phyloP scores from a whole-genome alignment of 228 moss, liverwort and hornwort genomes.

The Sphagnum magellanicum region DNA sequence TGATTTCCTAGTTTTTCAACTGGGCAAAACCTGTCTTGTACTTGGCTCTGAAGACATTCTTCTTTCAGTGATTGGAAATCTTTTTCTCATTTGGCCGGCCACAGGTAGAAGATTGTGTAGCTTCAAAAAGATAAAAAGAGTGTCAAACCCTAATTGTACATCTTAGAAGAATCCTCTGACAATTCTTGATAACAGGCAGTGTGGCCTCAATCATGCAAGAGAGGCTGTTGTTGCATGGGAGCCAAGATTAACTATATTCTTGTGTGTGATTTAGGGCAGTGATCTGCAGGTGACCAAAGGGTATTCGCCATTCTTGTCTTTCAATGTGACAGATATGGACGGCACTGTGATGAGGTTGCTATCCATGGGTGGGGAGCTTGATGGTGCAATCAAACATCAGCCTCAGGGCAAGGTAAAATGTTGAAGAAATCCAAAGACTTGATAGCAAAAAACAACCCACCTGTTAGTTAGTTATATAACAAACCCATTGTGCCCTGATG shows the following conservation, averaged over 20 bases:
- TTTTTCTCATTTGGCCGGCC: background rate
- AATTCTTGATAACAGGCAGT: background rate
- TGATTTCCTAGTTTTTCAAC: background rate
- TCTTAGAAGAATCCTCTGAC: background rate
- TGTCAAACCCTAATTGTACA: background rate
- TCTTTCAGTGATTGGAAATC: background rate
- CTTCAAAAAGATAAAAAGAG: background rate
- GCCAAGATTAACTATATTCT: too few species aligned
- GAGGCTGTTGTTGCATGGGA: too few species aligned
- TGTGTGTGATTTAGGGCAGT: slow-evolving; percentile 13
- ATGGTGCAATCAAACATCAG: slow-evolving; percentile 77
- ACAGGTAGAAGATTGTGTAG: background rate
- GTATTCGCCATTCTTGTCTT: slow-evolving; percentile 68
- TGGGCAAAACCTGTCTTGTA: background rate
- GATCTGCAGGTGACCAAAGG: slow-evolving; percentile 25
- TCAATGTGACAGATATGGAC: slow-evolving; percentile 78
- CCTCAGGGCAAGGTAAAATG: slow-evolving; percentile 63
- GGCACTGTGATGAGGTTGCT: slow-evolving; percentile 66
- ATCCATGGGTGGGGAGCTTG: slow-evolving; percentile 84
- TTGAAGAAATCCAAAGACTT: background rate
- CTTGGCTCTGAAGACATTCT: background rate
- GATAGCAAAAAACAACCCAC: background rate
- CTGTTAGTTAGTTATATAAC: background rate
- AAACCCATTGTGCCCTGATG: background rate
- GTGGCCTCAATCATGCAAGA: background rate